phyloP scores from a whole-genome alignment of 2,329 filamentous ascomycete species.

The Cercospora berteroae region DNA sequence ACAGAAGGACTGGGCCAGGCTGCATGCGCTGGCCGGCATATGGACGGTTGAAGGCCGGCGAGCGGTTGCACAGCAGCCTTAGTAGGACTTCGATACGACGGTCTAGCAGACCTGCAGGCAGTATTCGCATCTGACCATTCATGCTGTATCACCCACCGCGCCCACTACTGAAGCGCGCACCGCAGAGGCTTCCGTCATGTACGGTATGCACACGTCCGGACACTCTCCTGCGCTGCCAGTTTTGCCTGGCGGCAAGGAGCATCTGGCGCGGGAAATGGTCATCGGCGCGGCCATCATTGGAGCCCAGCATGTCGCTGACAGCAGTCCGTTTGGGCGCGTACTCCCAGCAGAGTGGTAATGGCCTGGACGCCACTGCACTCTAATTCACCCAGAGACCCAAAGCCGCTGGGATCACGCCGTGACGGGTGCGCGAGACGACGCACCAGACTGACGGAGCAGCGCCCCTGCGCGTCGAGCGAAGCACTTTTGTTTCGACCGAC shows the following conservation, averaged over 20 bases:
- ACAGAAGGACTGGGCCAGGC: neutral
- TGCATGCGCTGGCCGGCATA: neutral
- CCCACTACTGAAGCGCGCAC: neutral
- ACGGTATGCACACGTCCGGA: neutral
- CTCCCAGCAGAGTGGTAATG: neutral
- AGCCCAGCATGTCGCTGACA: neutral
- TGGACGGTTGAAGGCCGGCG: conserved; percentile 4
- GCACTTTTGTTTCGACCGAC: neutral
- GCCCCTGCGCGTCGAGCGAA: neutral
- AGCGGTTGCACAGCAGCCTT: neutral
- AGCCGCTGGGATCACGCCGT: neutral
- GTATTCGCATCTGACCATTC: neutral
- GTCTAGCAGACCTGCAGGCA: conserved; percentile 1
- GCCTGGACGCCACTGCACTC: neutral
- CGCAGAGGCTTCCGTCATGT: neutral
- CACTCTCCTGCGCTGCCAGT: neutral
- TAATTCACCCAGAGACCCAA: neutral
- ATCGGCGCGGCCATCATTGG: neutral
- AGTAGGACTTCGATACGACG: conserved; percentile 7
- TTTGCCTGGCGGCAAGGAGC: neutral
- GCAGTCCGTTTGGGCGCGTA: neutral
- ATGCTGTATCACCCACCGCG: neutral
- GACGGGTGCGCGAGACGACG: neutral
- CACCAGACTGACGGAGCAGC: neutral
- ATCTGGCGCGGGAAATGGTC: neutral